These are phyloP conservation scores for Nakazawaea pomicola DNA, from an alignment of 805 yeast genomes.

Conservation along the genomic window DNA sequence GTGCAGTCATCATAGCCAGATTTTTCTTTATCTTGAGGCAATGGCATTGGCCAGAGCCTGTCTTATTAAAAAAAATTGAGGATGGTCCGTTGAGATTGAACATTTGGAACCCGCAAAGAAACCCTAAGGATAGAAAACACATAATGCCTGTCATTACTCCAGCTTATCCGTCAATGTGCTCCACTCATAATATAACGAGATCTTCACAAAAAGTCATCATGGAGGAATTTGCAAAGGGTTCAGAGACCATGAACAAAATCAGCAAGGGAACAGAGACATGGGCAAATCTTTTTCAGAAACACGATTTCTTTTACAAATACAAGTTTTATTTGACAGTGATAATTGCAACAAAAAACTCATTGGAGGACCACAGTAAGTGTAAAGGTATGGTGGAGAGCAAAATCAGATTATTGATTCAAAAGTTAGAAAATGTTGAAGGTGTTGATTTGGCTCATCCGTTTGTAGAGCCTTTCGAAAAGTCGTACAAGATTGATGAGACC, in stretches of 20 bases:
- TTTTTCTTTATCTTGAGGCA: slow-evolving; percentile 81
- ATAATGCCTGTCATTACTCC: slow-evolving; percentile 98
- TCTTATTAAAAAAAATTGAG: slow-evolving; percentile 83
- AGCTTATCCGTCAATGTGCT: slow-evolving; percentile 98
- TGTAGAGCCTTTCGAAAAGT: slow-evolving; percentile 65
- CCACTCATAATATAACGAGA: slow-evolving; percentile 89
- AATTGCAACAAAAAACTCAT: slow-evolving; percentile 65
- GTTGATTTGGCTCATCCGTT: slow-evolving; percentile 87
- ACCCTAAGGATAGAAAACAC: slow-evolving; percentile 85
- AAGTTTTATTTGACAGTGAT: slow-evolving; percentile 82
- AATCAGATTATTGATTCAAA: slow-evolving; percentile 73
- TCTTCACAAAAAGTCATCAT: slow-evolving; percentile 83
- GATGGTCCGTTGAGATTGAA: slow-evolving; percentile 96
- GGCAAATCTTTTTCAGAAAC: slow-evolving; percentile 72
- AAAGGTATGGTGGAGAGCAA: slow-evolving; percentile 91
- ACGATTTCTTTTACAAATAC: slow-evolving; percentile 76
- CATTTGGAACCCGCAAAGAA: slow-evolving; percentile 93
- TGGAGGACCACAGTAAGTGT: slow-evolving; percentile 87
- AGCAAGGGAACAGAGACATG: slow-evolving; percentile 58
- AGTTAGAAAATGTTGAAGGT: slow-evolving; percentile 73
- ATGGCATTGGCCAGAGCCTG: slow-evolving; percentile 99
- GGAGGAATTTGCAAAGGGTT: slow-evolving; percentile 76
- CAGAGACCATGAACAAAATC: slow-evolving; percentile 64
- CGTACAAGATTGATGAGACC: slow-evolving; percentile 37
- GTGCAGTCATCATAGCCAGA: slow-evolving; percentile 85